Percentiles rank a stretch among this genome's conserved stretches.
phyloP scores from a whole-genome alignment of 208 protist genomes.

The Trypanosomatidae sp. region DNA sequence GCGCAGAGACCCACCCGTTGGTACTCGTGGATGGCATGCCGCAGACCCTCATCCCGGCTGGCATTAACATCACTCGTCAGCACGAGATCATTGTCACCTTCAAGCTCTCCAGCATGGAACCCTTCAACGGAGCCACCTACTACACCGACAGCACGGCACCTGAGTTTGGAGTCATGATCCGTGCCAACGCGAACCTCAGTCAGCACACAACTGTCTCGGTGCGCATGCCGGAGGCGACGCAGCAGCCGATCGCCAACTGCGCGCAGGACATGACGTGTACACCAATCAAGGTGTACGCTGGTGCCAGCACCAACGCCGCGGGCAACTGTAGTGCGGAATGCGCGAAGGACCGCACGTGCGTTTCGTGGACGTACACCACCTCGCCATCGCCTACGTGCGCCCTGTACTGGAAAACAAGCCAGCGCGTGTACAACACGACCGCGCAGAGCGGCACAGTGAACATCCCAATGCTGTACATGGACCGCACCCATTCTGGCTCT shows the following conservation, averaged over 20 bases:
- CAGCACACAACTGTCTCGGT: constrained; percentile 34
- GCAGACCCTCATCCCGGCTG: constrained; percentile 9
- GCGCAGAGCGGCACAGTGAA: constrained; percentile 35
- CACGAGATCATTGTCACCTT: constrained; percentile 50
- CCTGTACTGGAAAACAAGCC: constrained; percentile 39
- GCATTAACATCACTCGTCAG: constrained; percentile 27
- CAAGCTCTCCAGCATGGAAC: constrained; percentile 18
- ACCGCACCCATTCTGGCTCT: constrained; percentile 32
- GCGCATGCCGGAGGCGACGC: constrained; percentile 32
- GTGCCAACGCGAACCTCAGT: constrained; percentile 19
- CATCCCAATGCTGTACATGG: constrained; percentile 32
- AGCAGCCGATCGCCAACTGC: constrained; percentile 7
- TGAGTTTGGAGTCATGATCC: constrained; percentile 38
- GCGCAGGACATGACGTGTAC: constrained; percentile 22
- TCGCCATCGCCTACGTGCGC: constrained; percentile 16
- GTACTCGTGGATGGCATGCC: constrained; percentile 3
- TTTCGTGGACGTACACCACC: constrained; percentile 39
- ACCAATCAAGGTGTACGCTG: constrained; percentile 31
- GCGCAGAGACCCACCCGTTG: background rate
- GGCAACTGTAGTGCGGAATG: constrained; percentile 40
- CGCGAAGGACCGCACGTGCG: constrained; percentile 28
- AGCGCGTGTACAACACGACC: constrained; percentile 1
- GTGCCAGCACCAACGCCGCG: background rate
- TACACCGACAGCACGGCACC: constrained; percentile 29
- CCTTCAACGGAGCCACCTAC: constrained; percentile 21